Conservation (phyloP, 345 rosid species). For the Rhizophora mangle region DNA sequence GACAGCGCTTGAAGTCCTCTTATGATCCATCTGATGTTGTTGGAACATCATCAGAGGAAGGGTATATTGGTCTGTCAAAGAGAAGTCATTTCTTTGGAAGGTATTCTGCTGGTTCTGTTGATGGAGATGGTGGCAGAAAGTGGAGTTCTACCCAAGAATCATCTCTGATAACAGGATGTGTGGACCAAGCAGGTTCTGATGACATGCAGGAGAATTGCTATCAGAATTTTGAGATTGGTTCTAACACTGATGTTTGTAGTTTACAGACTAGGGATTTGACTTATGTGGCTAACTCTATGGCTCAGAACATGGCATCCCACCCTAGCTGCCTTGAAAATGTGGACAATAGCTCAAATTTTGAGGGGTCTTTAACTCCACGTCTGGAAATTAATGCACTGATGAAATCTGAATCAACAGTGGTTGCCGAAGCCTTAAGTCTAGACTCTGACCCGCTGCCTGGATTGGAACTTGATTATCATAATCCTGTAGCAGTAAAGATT, state of each 20-base stretch:
- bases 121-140: slow-evolving; percentile 77
- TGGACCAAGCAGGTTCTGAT: slow-evolving; percentile 48
- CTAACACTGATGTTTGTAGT: slow-evolving; percentile 40
- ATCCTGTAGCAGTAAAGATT: slow-evolving; percentile 49
- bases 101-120: slow-evolving; percentile 75
- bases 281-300: slow-evolving; percentile 36
- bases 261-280: slow-evolving; percentile 53
- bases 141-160: slow-evolving; percentile 83
- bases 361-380: slow-evolving; percentile 44
- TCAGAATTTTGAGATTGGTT: slow-evolving; percentile 55
- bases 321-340: slow-evolving; percentile 43
- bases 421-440: slow-evolving; percentile 36
- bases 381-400: slow-evolving; percentile 52
- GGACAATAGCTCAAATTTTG: slow-evolving; percentile 46
- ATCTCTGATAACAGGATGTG: slow-evolving; percentile 36
- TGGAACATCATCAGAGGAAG: slow-evolving; percentile 96
- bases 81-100: slow-evolving; percentile 72
- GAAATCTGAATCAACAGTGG: slow-evolving; percentile 39
- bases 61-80: slow-evolving; percentile 58
- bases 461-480: slow-evolving; percentile 46
- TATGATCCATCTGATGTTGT: slow-evolving; percentile 87
- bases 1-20: slow-evolving; percentile 76
- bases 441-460: slow-evolving; percentile 40
- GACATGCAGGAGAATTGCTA: slow-evolving; percentile 66
- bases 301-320: slow-evolving; percentile 41